Conservation (phyloP, 2,329 filamentous ascomycete genomes). For the Dichotomopilus funicola region DNA sequence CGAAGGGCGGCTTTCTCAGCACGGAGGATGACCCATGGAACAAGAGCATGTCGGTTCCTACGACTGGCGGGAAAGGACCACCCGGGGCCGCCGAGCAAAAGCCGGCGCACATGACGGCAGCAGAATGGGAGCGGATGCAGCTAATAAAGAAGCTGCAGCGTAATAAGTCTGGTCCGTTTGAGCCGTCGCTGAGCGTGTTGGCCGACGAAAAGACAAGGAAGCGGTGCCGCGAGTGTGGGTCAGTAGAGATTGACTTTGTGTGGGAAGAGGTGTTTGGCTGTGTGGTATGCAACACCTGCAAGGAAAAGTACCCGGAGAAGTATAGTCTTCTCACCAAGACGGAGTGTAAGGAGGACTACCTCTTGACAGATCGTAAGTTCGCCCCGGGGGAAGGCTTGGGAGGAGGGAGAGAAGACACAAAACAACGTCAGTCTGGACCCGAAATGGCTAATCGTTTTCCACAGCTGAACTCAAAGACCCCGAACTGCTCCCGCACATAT, state of each 20-base stretch:
- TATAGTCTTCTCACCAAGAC: slow-evolving; percentile 96
- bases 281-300: slow-evolving; percentile 73
- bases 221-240: slow-evolving; percentile 76
- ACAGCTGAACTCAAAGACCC: slow-evolving; percentile 82
- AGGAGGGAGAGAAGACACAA: not conserved
- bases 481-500: slow-evolving; percentile 78
- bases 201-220: slow-evolving; percentile 58
- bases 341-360: slow-evolving; percentile 89
- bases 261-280: slow-evolving; percentile 82
- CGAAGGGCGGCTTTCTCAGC: slow-evolving; percentile 91
- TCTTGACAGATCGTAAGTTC: slow-evolving; percentile 77
- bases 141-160: slow-evolving; percentile 65
- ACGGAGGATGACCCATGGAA: slow-evolving; percentile 87
- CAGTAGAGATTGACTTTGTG: slow-evolving; percentile 85
- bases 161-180: slow-evolving; percentile 74
- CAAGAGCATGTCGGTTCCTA: slow-evolving; percentile 52
- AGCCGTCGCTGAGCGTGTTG: slow-evolving; percentile 77
- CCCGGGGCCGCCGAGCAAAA: slow-evolving; percentile 47
- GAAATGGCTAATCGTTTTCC: not conserved
- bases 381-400: not conserved
- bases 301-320: slow-evolving; percentile 83
- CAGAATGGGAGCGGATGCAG: slow-evolving; percentile 85
- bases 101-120: slow-evolving; percentile 80
- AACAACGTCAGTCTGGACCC: not conserved
- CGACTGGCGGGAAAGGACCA: slow-evolving; percentile 31